Conservation (phyloP, 2,329 filamentous ascomycete species). For the Microsporum canis region DNA sequence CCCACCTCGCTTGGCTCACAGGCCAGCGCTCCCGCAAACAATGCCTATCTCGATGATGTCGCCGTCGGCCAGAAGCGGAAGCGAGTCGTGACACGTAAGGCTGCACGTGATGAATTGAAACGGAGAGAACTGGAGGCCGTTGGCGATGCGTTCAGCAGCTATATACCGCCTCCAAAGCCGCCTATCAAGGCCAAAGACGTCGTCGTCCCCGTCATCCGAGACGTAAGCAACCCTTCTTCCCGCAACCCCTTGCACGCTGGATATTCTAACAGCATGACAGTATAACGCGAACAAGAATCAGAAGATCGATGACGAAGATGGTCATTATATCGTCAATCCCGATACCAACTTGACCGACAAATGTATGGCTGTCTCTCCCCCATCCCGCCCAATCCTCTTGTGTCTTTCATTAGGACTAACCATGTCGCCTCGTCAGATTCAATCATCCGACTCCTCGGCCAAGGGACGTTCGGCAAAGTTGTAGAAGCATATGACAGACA, state of each 20-base stretch:
- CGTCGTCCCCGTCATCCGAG: constrained; percentile 47
- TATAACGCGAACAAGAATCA: constrained; percentile 42
- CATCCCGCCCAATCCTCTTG: neutral
- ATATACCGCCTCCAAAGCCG: constrained; percentile 76
- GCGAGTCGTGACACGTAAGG: constrained; percentile 61
- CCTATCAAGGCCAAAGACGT: constrained; percentile 83
- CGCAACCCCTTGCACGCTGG: neutral
- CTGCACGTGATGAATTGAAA: constrained; percentile 71
- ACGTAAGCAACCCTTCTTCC: constrained; percentile 39
- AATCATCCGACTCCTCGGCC: constrained; percentile 79
- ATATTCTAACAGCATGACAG: constrained; percentile 21
- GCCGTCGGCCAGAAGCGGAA: constrained; percentile 80
- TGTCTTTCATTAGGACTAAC: constrained; percentile 6
- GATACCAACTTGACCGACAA: constrained; percentile 76
- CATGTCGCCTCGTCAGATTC: constrained; percentile 48
- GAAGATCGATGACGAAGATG: constrained; percentile 91
- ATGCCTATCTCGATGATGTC: constrained; percentile 55
- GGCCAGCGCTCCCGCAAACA: constrained; percentile 42
- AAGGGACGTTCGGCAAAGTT: constrained; percentile 97
- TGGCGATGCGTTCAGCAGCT: constrained; percentile 62
- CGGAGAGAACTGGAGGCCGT: constrained; percentile 60
- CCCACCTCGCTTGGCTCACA: constrained; percentile 72
- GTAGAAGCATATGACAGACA: constrained; percentile 79
- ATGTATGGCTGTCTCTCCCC: constrained; percentile 51
- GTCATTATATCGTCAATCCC: constrained; percentile 87